phyloP scores from a whole-genome alignment of 306 rosid genomes.

The Begonia peltatifolia region DNA sequence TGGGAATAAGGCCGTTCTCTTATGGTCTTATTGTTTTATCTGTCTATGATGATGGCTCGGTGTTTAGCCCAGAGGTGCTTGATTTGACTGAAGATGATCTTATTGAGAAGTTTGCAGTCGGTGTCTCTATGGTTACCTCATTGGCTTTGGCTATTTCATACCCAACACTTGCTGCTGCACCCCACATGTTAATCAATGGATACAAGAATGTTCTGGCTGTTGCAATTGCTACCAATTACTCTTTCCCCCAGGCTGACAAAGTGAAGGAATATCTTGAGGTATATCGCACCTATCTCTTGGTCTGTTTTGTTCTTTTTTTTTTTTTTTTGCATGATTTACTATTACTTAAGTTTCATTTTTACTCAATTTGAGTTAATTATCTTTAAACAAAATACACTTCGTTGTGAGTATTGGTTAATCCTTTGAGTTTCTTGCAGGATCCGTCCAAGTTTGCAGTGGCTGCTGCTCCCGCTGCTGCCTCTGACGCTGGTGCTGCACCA shows the following conservation, averaged over 20 bases:
- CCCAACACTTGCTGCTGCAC: conserved; percentile 89
- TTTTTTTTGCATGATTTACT: too few species aligned
- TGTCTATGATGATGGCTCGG: conserved; percentile 73
- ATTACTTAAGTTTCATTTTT: not conserved
- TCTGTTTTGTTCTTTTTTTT: not conserved
- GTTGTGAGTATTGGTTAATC: not conserved
- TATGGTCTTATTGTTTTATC: conserved; percentile 65
- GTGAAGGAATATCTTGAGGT: conserved; percentile 77
- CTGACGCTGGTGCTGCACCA: conserved; percentile 14
- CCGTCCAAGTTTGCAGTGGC: conserved; percentile 33
- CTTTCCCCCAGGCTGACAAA: conserved; percentile 61
- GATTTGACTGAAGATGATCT: conserved; percentile 77
- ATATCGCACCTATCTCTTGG: not conserved
- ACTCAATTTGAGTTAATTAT: not conserved
- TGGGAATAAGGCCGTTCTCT: conserved; percentile 85
- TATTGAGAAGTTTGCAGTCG: conserved; percentile 50
- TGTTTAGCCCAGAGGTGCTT: conserved; percentile 80
- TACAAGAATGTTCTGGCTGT: conserved; percentile 66
- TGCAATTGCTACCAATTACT: conserved; percentile 47
- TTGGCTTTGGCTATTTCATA: conserved; percentile 57
- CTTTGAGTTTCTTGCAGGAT: conserved; percentile 11
- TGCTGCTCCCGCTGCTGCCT: conserved; percentile 15
- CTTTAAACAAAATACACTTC: not conserved
- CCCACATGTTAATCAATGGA: conserved; percentile 64
- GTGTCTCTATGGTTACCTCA: conserved; percentile 64